Percentiles rank a stretch among this genome's conserved stretches.
phyloP scores from a whole-genome alignment of 192 early-diverging fungal species.

The Dispira simplex region DNA sequence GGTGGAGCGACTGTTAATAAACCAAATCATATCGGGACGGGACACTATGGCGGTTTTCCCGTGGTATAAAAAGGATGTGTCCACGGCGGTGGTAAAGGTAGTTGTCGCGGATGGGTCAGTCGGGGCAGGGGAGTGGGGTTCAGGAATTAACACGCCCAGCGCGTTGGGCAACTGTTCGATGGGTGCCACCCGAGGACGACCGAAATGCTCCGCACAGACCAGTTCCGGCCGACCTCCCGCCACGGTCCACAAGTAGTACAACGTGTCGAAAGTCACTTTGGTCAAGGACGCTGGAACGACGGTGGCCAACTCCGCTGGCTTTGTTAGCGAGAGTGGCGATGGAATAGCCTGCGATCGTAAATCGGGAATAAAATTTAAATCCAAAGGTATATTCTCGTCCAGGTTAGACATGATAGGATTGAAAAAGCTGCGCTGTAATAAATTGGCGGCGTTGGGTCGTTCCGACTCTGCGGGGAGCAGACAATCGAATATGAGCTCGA shows the following conservation, averaged over 20 bases:
- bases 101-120: conserved; percentile 17
- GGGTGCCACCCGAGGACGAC: conserved; percentile 29
- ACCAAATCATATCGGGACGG: conserved; percentile 24
- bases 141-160: neutral
- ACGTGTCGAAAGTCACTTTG: conserved; percentile 12
- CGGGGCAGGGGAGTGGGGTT: neutral
- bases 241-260: conserved; percentile 48
- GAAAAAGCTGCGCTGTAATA: neutral
- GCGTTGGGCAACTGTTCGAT: conserved; percentile 33
- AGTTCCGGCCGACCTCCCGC: conserved; percentile 47
- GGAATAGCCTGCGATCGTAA: neutral
- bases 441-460: neutral
- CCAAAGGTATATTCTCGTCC: too few relatives aligned
- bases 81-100: conserved; percentile 12
- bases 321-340: neutral
- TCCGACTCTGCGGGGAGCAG: neutral
- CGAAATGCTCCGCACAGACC: conserved; percentile 30
- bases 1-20: conserved; percentile 5
- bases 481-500: neutral
- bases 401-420: neutral
- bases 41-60: conserved; percentile 26
- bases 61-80: conserved; percentile 34
- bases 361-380: neutral
- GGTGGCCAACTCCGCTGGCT: too few relatives aligned
- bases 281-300: neutral